Evolutionary conservation across 441 rosid genomes (phyloP), one percentile per base, ranked within the genome.

Genomic region (Pelargonium exstipulatum): DNA sequence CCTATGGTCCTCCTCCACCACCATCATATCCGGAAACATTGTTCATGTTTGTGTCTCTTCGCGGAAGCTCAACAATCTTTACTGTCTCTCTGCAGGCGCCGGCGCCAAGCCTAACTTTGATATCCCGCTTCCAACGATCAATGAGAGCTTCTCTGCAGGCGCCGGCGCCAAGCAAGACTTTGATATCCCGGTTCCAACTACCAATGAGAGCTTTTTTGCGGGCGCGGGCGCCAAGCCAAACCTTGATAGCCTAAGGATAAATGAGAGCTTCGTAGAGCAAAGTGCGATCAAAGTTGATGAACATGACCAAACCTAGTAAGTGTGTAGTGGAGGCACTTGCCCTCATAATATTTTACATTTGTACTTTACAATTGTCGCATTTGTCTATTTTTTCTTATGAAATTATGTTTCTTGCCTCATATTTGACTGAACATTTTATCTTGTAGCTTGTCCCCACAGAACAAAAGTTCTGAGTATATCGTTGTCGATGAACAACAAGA

Each of bases 11-110:
- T 87, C 95, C 67, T 85, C 96, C 64, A 77, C 90, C 67, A 86
- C 90, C 43, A 73, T 88, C 76, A 83, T 89, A 73, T 88, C 95
- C 9, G 82, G 87, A 58, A 83, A 88, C 14, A 80, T 86, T 35
- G 81, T 90, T 71, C 96, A 86, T 7, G 79, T 90, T 10, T 93
- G 97, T 51, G 74, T 90, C 49, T 89, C 96, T 3, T 88, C 95
- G 0, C 83, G 96, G 24, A 89, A 89, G 80, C 89, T 93, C 80
- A 89, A 69, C 76, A 83, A 87, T 66, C 90, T 77, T 60, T 90
- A 85, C 68, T 90, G 98, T 76, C 84, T 93, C 71, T 89, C 98
- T 0, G 97, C 97, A 0, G 96, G 98, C 43, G 65, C 91, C 5
- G 88, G 62, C 4, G 62, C 18, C 16, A 71, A 84, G 17, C 88